A percentile compares a stretch with the other conserved stretches of the same genome.
These are phyloP conservation scores for Phalaenopsis hybrid DNA, from an alignment of 116 monocot genomes.

Conservation along the genomic window DNA sequence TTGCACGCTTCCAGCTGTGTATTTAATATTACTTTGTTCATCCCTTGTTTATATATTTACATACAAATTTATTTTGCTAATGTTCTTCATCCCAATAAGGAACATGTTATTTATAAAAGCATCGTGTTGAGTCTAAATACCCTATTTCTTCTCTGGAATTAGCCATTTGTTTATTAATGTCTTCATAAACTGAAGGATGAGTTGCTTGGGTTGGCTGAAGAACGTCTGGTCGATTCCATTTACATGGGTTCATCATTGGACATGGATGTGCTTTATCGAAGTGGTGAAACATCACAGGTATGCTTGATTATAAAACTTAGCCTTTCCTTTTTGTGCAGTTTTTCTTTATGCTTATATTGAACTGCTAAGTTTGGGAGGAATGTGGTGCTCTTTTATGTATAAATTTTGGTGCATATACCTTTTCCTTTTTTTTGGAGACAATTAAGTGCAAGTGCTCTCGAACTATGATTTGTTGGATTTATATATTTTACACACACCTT, in stretches of 20 bases:
- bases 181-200: slow-evolving; percentile 66
- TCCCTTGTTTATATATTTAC: not conserved
- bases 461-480: not conserved
- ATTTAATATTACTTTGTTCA: not conserved
- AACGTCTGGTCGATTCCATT: slow-evolving; percentile 54
- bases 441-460: not conserved
- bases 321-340: not conserved
- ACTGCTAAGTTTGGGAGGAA: not conserved
- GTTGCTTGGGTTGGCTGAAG: slow-evolving; percentile 73
- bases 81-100: not conserved
- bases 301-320: not conserved
- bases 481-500: no score
- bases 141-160: not conserved
- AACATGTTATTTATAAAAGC: not conserved
- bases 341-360: not conserved
- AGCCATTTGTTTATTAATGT: slow-evolving; percentile 5
- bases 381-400: not conserved
- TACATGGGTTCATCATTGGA: slow-evolving; percentile 52
- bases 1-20: not conserved
- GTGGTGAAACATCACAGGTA: slow-evolving; percentile 79
- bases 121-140: not conserved
- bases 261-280: slow-evolving; percentile 84
- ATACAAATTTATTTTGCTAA: not conserved
- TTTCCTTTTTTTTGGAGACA: not conserved
- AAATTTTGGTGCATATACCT: not conserved